phyloP scores from a whole-genome alignment of 441 rosid species.

The Daphne laureola region DNA sequence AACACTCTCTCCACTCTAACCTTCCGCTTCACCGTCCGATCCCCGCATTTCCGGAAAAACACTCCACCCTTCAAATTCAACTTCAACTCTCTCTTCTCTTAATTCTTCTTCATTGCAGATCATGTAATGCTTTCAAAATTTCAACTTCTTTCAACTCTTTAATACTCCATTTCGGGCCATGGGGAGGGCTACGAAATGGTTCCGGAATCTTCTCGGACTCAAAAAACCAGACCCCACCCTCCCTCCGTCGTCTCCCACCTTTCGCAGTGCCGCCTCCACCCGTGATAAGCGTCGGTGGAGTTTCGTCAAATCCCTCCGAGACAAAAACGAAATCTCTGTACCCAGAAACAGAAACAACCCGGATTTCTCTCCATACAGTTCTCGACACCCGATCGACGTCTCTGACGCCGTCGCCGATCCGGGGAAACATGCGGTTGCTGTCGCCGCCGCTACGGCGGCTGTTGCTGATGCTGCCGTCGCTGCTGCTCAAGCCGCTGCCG shows the following conservation, averaged over 20 bases:
- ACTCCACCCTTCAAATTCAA: too few relatives aligned
- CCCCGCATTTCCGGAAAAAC: too few relatives aligned
- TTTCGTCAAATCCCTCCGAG: constrained; percentile 66
- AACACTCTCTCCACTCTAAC: too few relatives aligned
- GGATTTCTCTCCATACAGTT: constrained; percentile 6
- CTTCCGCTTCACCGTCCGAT: too few relatives aligned
- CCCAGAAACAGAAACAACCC: constrained; percentile 3
- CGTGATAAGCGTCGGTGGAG: constrained; percentile 71
- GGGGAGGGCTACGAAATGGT: constrained; percentile 86
- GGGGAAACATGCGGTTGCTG: constrained; percentile 53
- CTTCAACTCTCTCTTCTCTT: too few relatives aligned
- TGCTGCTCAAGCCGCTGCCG: constrained; percentile 73
- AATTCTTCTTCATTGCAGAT: too few relatives aligned
- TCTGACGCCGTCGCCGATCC: constrained; percentile 24
- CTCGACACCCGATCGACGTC: not conserved
- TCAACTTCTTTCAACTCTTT: too few relatives aligned
- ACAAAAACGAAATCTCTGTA: constrained; percentile 21
- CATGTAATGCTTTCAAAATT: not conserved
- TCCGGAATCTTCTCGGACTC: constrained; percentile 56
- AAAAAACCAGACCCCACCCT: constrained; percentile 39
- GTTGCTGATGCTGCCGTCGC: constrained; percentile 72
- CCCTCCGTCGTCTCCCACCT: constrained; percentile 13
- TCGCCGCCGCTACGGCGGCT: constrained; percentile 75
- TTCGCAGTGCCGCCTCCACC: constrained; percentile 11
- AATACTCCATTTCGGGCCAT: constrained; percentile 21